Evolutionary conservation across 176 grass and related monocot species (phyloP).

Genomic region (Areca catechu): DNA sequence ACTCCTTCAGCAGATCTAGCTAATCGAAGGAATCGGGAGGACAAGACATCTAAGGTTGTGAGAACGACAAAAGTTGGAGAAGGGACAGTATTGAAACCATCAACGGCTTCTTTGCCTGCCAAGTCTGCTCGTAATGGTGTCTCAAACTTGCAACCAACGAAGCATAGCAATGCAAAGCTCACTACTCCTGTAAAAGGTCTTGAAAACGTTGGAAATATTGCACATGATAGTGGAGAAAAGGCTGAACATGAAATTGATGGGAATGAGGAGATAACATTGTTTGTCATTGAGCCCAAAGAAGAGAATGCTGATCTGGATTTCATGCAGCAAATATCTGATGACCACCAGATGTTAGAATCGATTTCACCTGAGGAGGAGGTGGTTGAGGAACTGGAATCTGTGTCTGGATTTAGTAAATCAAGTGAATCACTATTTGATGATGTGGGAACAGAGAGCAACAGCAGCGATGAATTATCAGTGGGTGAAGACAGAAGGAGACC

Average conservation of each 20-base stretch:
- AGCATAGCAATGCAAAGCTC: not conserved
- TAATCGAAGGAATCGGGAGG: constrained; percentile 7
- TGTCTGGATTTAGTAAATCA: constrained; percentile 30
- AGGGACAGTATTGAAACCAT: constrained; percentile 15
- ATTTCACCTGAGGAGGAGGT: constrained; percentile 37
- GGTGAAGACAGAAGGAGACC: constrained; percentile 19
- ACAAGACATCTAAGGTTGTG: constrained; percentile 7
- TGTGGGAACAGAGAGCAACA: constrained; percentile 25
- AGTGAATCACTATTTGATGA: constrained; percentile 32
- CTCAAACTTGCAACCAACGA: constrained; percentile 1
- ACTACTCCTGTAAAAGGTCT: not conserved
- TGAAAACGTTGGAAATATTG: not conserved
- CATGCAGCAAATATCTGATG: constrained; percentile 29
- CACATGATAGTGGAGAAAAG: not conserved
- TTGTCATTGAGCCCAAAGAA: constrained; percentile 6
- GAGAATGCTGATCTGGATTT: constrained; percentile 5
- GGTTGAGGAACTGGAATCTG: constrained; percentile 42
- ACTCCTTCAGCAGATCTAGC: constrained; percentile 6
- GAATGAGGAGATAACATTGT: constrained; percentile 22
- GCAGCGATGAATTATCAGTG: constrained; percentile 19
- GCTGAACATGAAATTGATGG: constrained; percentile 1
- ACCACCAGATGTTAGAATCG: constrained; percentile 12
- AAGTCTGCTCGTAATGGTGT: constrained; percentile 10
- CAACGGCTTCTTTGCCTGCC: constrained; percentile 13
- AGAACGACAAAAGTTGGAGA: constrained; percentile 6